Conservation (phyloP, 2,329 filamentous ascomycete species). For the Penicillium sp. region DNA sequence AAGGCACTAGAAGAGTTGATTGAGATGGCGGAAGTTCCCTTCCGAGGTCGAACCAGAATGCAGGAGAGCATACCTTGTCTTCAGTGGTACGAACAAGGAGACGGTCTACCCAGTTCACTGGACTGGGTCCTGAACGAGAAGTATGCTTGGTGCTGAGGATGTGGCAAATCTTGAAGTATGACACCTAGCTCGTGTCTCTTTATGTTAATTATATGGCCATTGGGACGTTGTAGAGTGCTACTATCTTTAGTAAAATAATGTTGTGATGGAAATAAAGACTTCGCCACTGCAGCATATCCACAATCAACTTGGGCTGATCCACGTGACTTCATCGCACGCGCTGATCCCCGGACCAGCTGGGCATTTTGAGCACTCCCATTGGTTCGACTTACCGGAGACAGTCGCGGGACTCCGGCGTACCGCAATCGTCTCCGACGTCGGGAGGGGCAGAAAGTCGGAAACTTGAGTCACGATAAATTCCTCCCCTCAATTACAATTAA, state of each 20-base stretch:
- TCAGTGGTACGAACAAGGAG: slow-evolving; percentile 27
- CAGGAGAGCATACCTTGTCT: slow-evolving; percentile 24
- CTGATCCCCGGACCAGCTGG: not conserved
- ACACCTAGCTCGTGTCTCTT: not conserved
- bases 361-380: not conserved
- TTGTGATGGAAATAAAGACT: not conserved
- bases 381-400: not conserved
- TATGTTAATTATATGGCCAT: not conserved
- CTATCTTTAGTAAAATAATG: not conserved
- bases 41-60: slow-evolving; percentile 9
- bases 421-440: not conserved
- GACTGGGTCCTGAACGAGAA: slow-evolving; percentile 41
- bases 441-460: not conserved
- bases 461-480: not conserved
- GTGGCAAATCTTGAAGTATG: not conserved
- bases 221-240: not conserved
- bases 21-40: not conserved
- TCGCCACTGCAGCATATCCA: not conserved
- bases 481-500: not conserved
- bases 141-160: slow-evolving; percentile 36
- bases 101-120: slow-evolving; percentile 12
- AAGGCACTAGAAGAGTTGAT: slow-evolving; percentile 6
- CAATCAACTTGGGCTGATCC: not conserved
- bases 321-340: not conserved
- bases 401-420: not conserved